Percentiles rank a stretch among this genome's conserved stretches.
These are phyloP conservation scores for Echinochloa phyllopogon DNA, from an alignment of 176 grass and related monocot genomes.

Conservation along the genomic window DNA sequence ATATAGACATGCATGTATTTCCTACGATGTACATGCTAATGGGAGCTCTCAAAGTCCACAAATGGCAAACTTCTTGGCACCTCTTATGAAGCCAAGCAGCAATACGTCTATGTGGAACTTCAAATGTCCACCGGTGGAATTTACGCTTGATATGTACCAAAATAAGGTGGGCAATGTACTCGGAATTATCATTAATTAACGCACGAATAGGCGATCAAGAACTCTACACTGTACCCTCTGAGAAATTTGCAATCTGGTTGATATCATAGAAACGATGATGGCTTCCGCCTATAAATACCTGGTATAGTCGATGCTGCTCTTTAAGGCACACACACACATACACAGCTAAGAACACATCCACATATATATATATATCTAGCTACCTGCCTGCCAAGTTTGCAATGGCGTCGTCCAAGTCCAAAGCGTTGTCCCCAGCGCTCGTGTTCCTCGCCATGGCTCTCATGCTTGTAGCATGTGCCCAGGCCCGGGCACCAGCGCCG, in stretches of 20 bases:
- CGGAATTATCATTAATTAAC: neutral
- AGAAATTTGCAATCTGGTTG: neutral
- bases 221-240: neutral
- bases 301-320: neutral
- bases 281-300: neutral
- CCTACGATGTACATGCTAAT: too few species aligned
- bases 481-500: neutral
- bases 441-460: neutral
- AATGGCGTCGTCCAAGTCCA: neutral
- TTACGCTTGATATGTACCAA: neutral
- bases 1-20: too few species aligned
- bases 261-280: neutral
- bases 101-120: too few species aligned
- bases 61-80: too few species aligned
- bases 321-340: neutral
- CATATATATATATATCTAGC: too few species aligned
- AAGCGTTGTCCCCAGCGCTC: neutral
- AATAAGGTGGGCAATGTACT: too few species aligned
- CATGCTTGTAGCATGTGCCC: neutral
- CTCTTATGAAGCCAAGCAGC: too few species aligned
- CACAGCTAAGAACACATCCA: neutral
- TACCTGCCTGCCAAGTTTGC: neutral
- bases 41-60: too few species aligned
- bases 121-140: neutral
- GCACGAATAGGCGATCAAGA: too few species aligned